phyloP scores from a whole-genome alignment of 1,284 basidiomycete genomes.

The Golubevia pallescens region DNA sequence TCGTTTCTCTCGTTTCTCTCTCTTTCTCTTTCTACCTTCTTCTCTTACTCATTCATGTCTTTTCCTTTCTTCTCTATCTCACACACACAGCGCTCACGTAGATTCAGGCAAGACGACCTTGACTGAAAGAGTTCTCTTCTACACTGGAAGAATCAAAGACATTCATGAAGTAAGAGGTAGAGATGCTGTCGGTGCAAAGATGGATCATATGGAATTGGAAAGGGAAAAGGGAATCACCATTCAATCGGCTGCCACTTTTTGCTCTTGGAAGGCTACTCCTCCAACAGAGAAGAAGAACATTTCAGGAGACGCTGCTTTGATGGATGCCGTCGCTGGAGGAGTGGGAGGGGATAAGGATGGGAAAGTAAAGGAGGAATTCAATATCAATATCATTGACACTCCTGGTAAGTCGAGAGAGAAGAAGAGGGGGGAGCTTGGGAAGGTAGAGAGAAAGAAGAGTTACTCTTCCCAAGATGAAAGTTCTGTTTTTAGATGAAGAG shows the following conservation, averaged over 20 bases:
- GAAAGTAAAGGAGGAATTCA: slow-evolving; percentile 77
- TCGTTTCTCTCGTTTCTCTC: background rate
- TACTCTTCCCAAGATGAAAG: too few species aligned
- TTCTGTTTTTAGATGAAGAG: too few species aligned
- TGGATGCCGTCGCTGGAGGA: slow-evolving; percentile 28
- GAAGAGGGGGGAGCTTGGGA: too few species aligned
- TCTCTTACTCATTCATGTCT: background rate
- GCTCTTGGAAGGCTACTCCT: slow-evolving; percentile 83
- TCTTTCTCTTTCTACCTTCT: background rate
- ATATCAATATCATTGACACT: slow-evolving; percentile 98
- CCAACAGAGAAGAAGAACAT: slow-evolving; percentile 63
- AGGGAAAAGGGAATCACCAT: slow-evolving; percentile 99
- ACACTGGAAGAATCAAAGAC: slow-evolving; percentile 63
- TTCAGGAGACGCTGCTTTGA: slow-evolving; percentile 57
- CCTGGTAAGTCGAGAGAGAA: slow-evolving; percentile 71
- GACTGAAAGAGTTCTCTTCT: slow-evolving; percentile 63
- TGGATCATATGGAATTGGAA: slow-evolving; percentile 99
- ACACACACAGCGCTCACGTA: too few species aligned
- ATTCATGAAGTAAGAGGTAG: slow-evolving; percentile 73
- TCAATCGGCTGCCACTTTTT: slow-evolving; percentile 97
- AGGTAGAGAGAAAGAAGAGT: too few species aligned
- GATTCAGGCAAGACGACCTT: slow-evolving; percentile 63
- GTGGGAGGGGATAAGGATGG: slow-evolving; percentile 65
- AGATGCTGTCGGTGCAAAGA: slow-evolving; percentile 96
- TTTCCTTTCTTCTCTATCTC: background rate